A percentile compares a stretch with the other conserved stretches of the same genome.
These are phyloP conservation scores for Calcarisporium arbuscula DNA, from an alignment of 2,329 filamentous ascomycete genomes.

Conservation along the genomic window DNA sequence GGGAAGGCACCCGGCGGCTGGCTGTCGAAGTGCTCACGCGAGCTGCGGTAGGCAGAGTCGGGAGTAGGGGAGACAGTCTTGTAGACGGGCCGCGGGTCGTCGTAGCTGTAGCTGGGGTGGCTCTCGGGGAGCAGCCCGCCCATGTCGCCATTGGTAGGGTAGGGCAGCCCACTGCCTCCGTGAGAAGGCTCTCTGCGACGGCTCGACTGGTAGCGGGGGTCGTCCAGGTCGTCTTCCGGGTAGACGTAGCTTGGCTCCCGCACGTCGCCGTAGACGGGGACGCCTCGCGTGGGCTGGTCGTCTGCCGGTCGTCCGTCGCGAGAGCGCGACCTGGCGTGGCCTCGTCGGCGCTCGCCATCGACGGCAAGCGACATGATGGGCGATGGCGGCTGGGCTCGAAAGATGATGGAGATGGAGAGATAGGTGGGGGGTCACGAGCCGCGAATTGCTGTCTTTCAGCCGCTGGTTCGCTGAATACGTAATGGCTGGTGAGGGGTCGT, in stretches of 20 bases:
- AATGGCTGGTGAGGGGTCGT: not conserved
- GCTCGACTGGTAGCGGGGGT: conserved; percentile 23
- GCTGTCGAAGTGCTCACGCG: conserved; percentile 26
- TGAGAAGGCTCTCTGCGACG: conserved; percentile 26
- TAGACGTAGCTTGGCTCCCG: conserved; percentile 36
- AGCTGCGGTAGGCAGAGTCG: conserved; percentile 29
- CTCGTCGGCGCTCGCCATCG: conserved; percentile 36
- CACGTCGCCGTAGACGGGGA: conserved; percentile 29
- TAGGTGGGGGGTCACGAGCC: not conserved
- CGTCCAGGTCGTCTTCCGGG: conserved; percentile 35
- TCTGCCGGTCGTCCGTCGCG: conserved; percentile 26
- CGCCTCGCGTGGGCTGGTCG: conserved; percentile 23
- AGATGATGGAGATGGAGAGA: conserved; percentile 11
- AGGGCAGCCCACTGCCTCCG: conserved; percentile 26
- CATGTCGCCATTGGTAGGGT: conserved; percentile 31
- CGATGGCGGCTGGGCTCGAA: conserved; percentile 2
- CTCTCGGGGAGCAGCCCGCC: conserved; percentile 30
- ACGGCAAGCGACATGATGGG: conserved; percentile 45
- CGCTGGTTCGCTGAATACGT: not conserved
- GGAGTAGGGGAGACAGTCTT: conserved; percentile 26
- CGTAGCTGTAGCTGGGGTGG: conserved; percentile 32
- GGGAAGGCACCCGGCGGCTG: conserved; percentile 27
- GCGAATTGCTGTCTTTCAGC: not conserved
- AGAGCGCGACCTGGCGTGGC: conserved; percentile 42
- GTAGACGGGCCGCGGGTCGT: conserved; percentile 26